phyloP scores from a whole-genome alignment of 176 grass and related monocot species.

The Rhynchospora breviuscula region DNA sequence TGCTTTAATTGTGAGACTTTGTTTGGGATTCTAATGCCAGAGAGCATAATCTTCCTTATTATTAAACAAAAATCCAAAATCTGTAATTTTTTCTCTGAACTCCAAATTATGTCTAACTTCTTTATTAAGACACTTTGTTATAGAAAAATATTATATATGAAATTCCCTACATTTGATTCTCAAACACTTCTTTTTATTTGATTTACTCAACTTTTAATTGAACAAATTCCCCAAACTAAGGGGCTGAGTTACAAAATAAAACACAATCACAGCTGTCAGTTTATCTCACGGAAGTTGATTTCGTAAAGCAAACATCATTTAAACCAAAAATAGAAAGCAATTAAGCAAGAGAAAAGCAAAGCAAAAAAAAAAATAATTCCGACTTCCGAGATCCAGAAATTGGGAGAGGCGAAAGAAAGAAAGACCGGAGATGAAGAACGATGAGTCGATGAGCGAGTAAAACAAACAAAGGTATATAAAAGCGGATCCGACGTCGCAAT shows the following conservation, averaged over 20 bases:
- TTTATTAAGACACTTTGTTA: too few species aligned
- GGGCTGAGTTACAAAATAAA: background rate
- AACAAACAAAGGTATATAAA: background rate
- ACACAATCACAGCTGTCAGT: background rate
- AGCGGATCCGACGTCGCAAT: constrained; percentile 20
- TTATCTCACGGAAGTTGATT: background rate
- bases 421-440: background rate
- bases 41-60: too few species aligned
- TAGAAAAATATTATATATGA: too few species aligned
- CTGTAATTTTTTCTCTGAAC: too few species aligned
- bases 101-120: too few species aligned
- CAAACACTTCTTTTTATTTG: too few species aligned
- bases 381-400: background rate
- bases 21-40: too few species aligned
- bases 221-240: background rate
- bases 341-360: background rate
- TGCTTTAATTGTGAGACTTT: too few species aligned
- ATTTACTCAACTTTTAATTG: too few species aligned
- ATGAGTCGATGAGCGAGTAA: too few species aligned
- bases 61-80: too few species aligned
- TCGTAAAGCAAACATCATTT: background rate
- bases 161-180: too few species aligned
- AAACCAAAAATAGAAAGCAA: background rate
- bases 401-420: background rate
- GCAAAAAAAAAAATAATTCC: background rate